Base-by-base conservation (phyloP, 176 grass and related monocot genomes). In the Tillandsia leiboldiana region DNA sequence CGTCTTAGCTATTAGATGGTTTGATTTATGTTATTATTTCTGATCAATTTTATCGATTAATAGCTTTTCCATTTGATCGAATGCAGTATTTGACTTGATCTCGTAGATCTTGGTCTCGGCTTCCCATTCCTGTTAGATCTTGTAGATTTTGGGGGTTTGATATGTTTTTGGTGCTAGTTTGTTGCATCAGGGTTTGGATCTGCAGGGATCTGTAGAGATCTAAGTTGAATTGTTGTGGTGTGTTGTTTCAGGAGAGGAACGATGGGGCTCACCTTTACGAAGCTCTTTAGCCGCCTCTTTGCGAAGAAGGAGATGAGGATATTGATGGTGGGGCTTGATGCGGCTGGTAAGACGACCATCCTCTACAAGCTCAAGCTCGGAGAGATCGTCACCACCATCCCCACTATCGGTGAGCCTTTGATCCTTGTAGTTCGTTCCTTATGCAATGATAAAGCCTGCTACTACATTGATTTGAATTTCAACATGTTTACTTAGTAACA, bases 281-380 rank as follows among this genome's bases (percentile, higher is more conserved):
- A 89, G 86, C 82, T 89, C 50, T 89, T 89, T 59, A 89, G 86
- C 71, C 86, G 86, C 62, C 82, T 89, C 13, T 89, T 89, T 47
- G 86, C 86, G 63, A 89, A 89, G 86, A 89, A 89, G 86, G 86
- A 89, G 86, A 89, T 89, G 86, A 68, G 86, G 67, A 89, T 89
- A 75, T 76, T 89, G 47, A 89, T 89, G 86, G 86, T 89, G 61
- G 86, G 86, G 8, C 86, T 88, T 66, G 86, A 88, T 57, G 86
- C 86, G 3, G 86, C 86, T 68, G 86, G 86, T 81, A 88, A 88
- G 86, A 89, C 86, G 56, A 89, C 86, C 8, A 89, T 89, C 79
- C 82, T 89, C 26, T 89, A 89, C 82, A 89, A 89, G 82, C 86
- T 89, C 51, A 89, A 89, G 79, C 86, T 89, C 24, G 86, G 86